Evolutionary conservation across 2,329 filamentous ascomycete species (phyloP).

Genomic region (Penicillium brasilianum): DNA sequence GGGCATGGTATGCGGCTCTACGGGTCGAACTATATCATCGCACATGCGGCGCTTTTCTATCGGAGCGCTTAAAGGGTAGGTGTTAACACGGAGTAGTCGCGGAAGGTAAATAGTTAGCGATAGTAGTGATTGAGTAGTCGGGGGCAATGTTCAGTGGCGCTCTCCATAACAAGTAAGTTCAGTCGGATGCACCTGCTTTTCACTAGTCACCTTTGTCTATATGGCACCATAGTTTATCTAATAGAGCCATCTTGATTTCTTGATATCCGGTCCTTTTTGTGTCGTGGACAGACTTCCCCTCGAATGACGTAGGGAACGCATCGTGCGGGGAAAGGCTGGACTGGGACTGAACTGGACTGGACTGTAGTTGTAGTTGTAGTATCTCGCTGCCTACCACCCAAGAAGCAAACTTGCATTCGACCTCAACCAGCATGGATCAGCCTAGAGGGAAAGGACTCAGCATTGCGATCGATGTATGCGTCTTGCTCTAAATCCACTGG

Average conservation of each 20-base stretch:
- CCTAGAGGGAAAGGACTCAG: slow-evolving; percentile 22
- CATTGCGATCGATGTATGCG: slow-evolving; percentile 32
- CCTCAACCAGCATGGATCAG: slow-evolving; percentile 13
- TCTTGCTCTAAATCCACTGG: not conserved
- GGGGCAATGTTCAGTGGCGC: not conserved
- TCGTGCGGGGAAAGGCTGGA: slow-evolving; percentile 8
- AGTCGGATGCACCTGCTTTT: not conserved
- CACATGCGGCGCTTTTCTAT: not conserved
- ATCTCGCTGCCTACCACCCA: not conserved
- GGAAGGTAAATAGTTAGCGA: not conserved
- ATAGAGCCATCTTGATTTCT: no score
- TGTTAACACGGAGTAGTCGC: not conserved
- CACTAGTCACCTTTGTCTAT: not conserved
- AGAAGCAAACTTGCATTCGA: not conserved
- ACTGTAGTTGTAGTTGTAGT: not conserved
- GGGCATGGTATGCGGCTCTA: not conserved
- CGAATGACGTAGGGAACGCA: slow-evolving; percentile 8
- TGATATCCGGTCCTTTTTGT: not conserved
- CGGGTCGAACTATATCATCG: not conserved
- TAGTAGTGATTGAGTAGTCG: not conserved
- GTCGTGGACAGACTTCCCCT: not conserved
- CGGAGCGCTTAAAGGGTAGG: not conserved
- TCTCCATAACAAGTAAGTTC: not conserved
- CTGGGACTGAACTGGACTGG: no score
- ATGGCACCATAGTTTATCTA: no score